Percentiles rank a stretch among this genome's conserved stretches.
Conservation (phyloP, 768 basidiomycete species). For the Amanita fuliginea region DNA sequence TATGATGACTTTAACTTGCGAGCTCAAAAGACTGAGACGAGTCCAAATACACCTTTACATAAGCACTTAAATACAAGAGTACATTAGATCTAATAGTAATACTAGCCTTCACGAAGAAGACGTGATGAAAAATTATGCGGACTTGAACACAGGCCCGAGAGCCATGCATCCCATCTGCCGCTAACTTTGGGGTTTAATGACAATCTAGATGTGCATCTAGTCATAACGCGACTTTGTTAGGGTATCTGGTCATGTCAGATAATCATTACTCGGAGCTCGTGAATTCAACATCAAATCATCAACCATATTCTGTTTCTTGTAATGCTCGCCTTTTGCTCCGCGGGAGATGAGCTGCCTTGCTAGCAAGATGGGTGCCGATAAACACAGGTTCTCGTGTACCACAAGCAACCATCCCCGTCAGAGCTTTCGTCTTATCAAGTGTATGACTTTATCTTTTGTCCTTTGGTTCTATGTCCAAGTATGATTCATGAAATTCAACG, state of each 20-base stretch:
- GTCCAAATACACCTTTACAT: too few species aligned
- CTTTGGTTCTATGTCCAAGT: too few species aligned
- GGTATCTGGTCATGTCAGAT: not conserved
- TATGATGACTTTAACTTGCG: too few species aligned
- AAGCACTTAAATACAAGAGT: too few species aligned
- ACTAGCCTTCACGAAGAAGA: constrained; percentile 24
- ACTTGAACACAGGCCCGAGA: not conserved
- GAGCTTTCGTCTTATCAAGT: not conserved
- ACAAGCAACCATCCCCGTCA: not conserved
- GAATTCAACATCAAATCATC: not conserved
- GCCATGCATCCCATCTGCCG: not conserved
- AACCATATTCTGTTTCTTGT: not conserved
- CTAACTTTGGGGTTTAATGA: not conserved
- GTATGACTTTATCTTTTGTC: too few species aligned
- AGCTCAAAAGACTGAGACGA: too few species aligned
- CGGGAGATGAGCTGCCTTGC: not conserved
- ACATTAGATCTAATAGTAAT: too few species aligned
- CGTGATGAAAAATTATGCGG: constrained; percentile 22
- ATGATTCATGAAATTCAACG: too few species aligned
- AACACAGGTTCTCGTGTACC: constrained; percentile 4
- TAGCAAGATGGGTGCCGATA: constrained; percentile 5
- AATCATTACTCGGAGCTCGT: not conserved
- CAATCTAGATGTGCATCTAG: not conserved
- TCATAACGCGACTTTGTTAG: not conserved
- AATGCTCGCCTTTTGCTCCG: not conserved